Evolutionary conservation across 768 basidiomycete species (phyloP).

Genomic region (Serendipita sp.): DNA sequence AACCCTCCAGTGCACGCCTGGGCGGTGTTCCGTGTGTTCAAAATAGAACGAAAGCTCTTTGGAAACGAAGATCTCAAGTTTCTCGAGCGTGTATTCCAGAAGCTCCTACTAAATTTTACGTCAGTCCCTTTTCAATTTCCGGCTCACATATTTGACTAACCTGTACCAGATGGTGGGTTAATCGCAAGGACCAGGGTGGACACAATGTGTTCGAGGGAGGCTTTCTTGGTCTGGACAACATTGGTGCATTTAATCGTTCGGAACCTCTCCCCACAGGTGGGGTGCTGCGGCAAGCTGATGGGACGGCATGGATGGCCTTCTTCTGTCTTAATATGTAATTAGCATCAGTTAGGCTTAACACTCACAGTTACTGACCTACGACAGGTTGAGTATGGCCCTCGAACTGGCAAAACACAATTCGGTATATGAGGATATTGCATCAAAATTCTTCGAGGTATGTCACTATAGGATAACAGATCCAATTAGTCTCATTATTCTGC

Average conservation of each 20-base stretch:
- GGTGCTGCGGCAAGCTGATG: slow-evolving; percentile 86
- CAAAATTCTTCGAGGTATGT: slow-evolving; percentile 84
- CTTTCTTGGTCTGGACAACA: slow-evolving; percentile 95
- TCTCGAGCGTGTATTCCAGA: slow-evolving; percentile 96
- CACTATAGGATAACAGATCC: not conserved
- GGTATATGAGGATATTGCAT: slow-evolving; percentile 97
- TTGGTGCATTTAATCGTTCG: slow-evolving; percentile 93
- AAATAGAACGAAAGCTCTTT: slow-evolving; percentile 91
- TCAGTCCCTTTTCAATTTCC: slow-evolving; percentile 35
- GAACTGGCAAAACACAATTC: slow-evolving; percentile 95
- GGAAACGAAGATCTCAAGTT: slow-evolving; percentile 82
- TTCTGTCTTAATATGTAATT: slow-evolving; percentile 85
- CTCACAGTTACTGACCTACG: not conserved
- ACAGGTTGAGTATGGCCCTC: slow-evolving; percentile 87
- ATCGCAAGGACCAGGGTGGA: slow-evolving; percentile 88
- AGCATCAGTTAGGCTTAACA: not conserved
- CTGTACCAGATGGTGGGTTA: slow-evolving; percentile 65
- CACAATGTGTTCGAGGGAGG: slow-evolving; percentile 98
- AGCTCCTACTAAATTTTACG: slow-evolving; percentile 89
- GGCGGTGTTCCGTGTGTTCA: slow-evolving; percentile 97
- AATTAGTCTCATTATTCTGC: slow-evolving; percentile 11
- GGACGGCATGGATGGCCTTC: slow-evolving; percentile 99
- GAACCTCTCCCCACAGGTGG: slow-evolving; percentile 95
- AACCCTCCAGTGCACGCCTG: slow-evolving; percentile 99
- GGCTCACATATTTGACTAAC: not conserved